Conservation (phyloP, 331 rosid genomes). For the Saraca asoca region DNA sequence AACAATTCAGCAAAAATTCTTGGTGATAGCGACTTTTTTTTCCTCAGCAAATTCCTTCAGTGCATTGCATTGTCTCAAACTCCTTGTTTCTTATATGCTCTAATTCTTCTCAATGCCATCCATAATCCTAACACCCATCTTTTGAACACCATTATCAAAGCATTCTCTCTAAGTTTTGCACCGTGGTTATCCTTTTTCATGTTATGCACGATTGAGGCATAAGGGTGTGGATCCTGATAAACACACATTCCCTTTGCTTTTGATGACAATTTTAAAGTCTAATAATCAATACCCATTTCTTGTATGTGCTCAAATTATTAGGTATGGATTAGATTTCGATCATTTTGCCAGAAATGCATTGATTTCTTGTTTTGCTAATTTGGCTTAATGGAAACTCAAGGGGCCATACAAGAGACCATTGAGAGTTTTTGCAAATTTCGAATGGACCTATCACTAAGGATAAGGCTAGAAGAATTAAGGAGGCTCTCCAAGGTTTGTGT, state of each 20-base stretch:
- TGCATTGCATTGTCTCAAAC: slow-evolving; percentile 10
- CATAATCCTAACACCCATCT: slow-evolving; percentile 29
- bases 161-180: slow-evolving; percentile 24
- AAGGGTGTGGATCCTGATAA: slow-evolving; percentile 41
- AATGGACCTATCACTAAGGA: too few species aligned
- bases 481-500: too few species aligned
- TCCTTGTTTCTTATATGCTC: slow-evolving; percentile 13
- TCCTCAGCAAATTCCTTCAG: slow-evolving; percentile 32
- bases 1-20: too few species aligned
- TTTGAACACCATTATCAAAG: slow-evolving; percentile 35
- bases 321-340: slow-evolving; percentile 43
- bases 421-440: too few species aligned
- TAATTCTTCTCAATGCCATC: slow-evolving; percentile 32
- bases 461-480: too few species aligned
- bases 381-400: too few species aligned
- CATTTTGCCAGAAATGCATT: slow-evolving; percentile 38
- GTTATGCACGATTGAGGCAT: slow-evolving; percentile 36
- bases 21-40: slow-evolving; percentile 24
- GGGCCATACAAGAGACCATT: too few species aligned
- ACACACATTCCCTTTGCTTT: slow-evolving; percentile 53
- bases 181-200: slow-evolving; percentile 30
- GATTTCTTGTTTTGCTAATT: slow-evolving; percentile 39
- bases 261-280: slow-evolving; percentile 36
- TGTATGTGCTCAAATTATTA: slow-evolving; percentile 38
- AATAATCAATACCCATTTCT: slow-evolving; percentile 24